phyloP scores from a whole-genome alignment of 768 basidiomycete species.

The Leccinum longicurvipes region DNA sequence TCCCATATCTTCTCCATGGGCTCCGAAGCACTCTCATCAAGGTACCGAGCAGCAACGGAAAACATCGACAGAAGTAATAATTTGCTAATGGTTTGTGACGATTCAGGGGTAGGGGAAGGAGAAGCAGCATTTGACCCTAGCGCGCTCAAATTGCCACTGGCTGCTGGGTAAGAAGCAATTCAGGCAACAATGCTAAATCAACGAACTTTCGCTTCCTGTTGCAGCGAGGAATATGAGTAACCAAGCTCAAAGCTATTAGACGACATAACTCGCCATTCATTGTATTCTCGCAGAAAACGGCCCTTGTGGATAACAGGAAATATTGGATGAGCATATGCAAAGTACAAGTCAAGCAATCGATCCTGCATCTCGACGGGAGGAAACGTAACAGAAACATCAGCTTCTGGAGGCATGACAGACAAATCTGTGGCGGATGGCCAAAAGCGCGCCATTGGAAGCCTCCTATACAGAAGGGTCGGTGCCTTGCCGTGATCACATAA shows the following conservation, averaged over 20 bases:
- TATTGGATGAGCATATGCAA: slow-evolving; percentile 78
- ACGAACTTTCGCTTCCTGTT: slow-evolving; percentile 28
- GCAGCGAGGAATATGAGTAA: slow-evolving; percentile 1
- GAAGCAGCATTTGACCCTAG: slow-evolving; percentile 11
- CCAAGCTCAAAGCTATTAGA: background rate
- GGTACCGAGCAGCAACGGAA: slow-evolving; percentile 74
- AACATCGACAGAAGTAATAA: slow-evolving; percentile 79
- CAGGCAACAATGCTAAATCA: background rate
- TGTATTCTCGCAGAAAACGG: slow-evolving; percentile 65
- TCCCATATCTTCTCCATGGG: slow-evolving; percentile 64
- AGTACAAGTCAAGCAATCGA: slow-evolving; percentile 70
- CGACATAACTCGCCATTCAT: slow-evolving; percentile 40
- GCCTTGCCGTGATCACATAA: slow-evolving; percentile 2
- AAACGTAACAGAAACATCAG: slow-evolving; percentile 45
- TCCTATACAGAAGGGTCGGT: slow-evolving; percentile 39
- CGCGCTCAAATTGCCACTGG: slow-evolving; percentile 37
- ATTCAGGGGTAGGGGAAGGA: slow-evolving; percentile 35
- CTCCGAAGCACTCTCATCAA: slow-evolving; percentile 45
- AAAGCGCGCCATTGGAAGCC: slow-evolving; percentile 69
- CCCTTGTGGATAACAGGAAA: slow-evolving; percentile 78
- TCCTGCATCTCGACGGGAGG: slow-evolving; percentile 65
- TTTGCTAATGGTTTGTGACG: slow-evolving; percentile 62
- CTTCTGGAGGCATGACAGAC: slow-evolving; percentile 39
- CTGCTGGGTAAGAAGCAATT: slow-evolving; percentile 21
- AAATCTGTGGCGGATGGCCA: slow-evolving; percentile 58